Percentiles rank a stretch among this genome's conserved stretches.
Conservation (phyloP, 2,329 filamentous ascomycete species). For the Ceratocystis huliohia region DNA sequence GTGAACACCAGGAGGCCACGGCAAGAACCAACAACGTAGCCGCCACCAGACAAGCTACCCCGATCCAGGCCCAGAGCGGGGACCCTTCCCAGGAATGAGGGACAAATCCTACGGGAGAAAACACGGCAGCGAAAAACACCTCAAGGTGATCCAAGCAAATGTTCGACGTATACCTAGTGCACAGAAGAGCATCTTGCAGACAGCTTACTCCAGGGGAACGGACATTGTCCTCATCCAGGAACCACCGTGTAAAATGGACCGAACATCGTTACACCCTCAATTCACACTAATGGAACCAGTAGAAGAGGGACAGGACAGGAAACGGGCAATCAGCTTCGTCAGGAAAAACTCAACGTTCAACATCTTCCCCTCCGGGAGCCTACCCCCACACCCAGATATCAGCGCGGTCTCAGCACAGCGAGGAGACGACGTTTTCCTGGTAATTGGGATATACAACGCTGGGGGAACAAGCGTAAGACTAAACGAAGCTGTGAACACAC, state of each 20-base stretch:
- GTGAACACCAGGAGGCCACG: no score
- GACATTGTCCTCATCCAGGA: constrained; percentile 4
- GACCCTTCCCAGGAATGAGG: not conserved
- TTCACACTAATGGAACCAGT: not conserved
- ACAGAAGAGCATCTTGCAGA: not conserved
- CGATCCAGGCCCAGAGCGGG: not conserved
- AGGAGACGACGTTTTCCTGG: no score
- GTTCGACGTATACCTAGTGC: not conserved
- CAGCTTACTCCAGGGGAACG: not conserved
- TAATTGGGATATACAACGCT: no score
- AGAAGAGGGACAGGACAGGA: not conserved
- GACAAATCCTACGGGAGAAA: not conserved
- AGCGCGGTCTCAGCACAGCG: no score
- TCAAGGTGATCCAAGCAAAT: not conserved
- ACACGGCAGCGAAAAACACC: not conserved
- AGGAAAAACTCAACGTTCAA: no score
- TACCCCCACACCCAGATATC: no score
- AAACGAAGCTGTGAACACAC: no score
- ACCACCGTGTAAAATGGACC: not conserved
- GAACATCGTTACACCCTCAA: constrained; percentile 4
- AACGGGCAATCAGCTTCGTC: no score
- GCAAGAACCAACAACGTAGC: no score
- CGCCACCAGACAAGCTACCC: no score
- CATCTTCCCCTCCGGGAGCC: no score
- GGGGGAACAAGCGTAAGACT: no score